Percentiles rank a stretch among this genome's conserved stretches.
Conservation (phyloP, 2,329 filamentous ascomycete genomes). For the Pseudocercospora vitis region DNA sequence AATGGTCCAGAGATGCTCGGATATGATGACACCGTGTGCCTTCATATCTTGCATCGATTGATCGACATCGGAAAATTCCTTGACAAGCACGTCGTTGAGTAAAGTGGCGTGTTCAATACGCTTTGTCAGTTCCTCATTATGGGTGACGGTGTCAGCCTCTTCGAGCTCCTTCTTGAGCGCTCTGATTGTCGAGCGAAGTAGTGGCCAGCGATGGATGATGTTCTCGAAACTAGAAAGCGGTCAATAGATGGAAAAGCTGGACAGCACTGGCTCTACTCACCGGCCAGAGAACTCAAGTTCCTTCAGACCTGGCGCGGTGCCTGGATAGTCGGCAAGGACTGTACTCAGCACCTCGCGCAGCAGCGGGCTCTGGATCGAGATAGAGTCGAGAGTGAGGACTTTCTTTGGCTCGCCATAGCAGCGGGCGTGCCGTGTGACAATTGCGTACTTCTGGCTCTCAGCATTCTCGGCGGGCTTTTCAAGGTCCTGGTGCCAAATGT, state of each 20-base stretch:
- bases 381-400: slow-evolving; percentile 58
- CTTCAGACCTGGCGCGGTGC: slow-evolving; percentile 60
- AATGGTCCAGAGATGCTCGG: slow-evolving; percentile 39
- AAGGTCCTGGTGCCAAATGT: slow-evolving; percentile 43
- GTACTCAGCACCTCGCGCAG: slow-evolving; percentile 58
- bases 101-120: slow-evolving; percentile 41
- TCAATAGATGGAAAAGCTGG: slow-evolving; percentile 37
- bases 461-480: slow-evolving; percentile 61
- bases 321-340: slow-evolving; percentile 59
- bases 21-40: slow-evolving; percentile 38
- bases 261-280: background rate
- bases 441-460: slow-evolving; percentile 61
- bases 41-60: slow-evolving; percentile 43
- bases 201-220: slow-evolving; percentile 65
- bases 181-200: slow-evolving; percentile 44
- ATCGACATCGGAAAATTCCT: slow-evolving; percentile 46
- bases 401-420: slow-evolving; percentile 54
- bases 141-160: slow-evolving; percentile 2
- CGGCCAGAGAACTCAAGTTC: slow-evolving; percentile 58
- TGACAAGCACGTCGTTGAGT: slow-evolving; percentile 40
- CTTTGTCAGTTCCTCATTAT: slow-evolving; percentile 12
- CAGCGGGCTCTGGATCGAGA: slow-evolving; percentile 63
- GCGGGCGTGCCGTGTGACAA: slow-evolving; percentile 60
- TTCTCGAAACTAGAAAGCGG: slow-evolving; percentile 52
- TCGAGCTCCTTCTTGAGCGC: slow-evolving; percentile 23